Evolutionary conservation across 2,329 filamentous ascomycete species (phyloP).

Genomic region (Dichotomopilus funicola): DNA sequence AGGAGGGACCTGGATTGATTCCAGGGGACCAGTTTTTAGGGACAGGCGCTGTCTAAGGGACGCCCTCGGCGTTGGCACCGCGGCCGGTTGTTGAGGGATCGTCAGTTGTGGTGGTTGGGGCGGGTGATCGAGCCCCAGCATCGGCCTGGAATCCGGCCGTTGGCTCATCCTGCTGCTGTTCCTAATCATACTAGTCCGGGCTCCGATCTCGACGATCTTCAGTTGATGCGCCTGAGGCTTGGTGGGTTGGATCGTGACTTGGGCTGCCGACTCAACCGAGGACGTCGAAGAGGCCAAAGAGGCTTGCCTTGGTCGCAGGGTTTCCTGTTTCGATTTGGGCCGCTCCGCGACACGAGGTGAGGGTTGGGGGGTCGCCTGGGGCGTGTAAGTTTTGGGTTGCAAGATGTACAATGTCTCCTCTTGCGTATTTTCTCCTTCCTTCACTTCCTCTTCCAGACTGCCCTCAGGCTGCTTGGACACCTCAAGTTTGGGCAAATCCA

Average conservation of each 20-base stretch:
- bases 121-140: conserved; percentile 6
- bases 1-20: conserved; percentile 49
- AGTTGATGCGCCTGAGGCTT: conserved; percentile 16
- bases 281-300: conserved; percentile 9
- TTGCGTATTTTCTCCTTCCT: conserved; percentile 18
- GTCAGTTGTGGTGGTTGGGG: conserved; percentile 14
- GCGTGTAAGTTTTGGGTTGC: conserved; percentile 53
- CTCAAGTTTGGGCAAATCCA: conserved; percentile 14
- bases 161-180: conserved; percentile 1
- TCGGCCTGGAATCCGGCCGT: background rate
- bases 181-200: conserved; percentile 10
- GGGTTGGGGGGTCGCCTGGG: conserved; percentile 42
- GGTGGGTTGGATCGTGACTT: conserved; percentile 7
- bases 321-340: conserved; percentile 1
- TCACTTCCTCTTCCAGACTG: conserved; percentile 1
- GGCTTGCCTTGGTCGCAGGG: background rate
- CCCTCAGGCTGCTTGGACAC: background rate
- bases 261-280: conserved; percentile 10
- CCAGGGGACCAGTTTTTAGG: conserved; percentile 44
- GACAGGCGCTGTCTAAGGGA: conserved; percentile 51
- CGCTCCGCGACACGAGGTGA: conserved; percentile 36
- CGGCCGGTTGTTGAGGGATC: conserved; percentile 9
- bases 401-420: conserved; percentile 45
- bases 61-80: conserved; percentile 29
- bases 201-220: conserved; percentile 19